Evolutionary conservation across 768 basidiomycete species (phyloP), one percentile per base, ranked within the genome.

Genomic region (Boletus rufocinnamomeus): DNA sequence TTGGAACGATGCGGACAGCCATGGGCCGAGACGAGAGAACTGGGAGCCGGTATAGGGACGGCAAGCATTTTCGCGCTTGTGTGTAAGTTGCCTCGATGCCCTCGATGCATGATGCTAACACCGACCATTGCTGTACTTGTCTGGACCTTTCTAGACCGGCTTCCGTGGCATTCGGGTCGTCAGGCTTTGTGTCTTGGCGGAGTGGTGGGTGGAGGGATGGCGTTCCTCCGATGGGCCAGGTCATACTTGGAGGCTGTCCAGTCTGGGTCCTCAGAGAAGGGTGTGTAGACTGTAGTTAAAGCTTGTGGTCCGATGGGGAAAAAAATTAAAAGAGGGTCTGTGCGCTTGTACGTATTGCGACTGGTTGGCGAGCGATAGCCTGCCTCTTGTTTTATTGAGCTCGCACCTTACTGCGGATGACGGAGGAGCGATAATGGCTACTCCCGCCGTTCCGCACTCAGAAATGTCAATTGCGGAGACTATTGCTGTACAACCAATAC

Each of bases 1-100:
- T 55, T 79, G 54, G 68, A 68, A 27, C 71, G 73, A 50, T 63
- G 74, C 5, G 76, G 76, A 19, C 60, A 62, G 45, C 77, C 72
- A 23, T 70, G 69, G 66, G 66, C 64, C 19, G 75, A 80, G 52
- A 78, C 75, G 59, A 79, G 82, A 60, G 82, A 84, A 65, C 64
- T 86, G 32, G 84, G 83, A 4, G 92, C 89, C 4, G 88, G 85
- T 16, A 61, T 84, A 48, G 88, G 85, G 34, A 87, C 84, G 3
- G 88, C 81, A 19, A 75, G 76, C 27, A 69, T 84, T 53, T 87
- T 89, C 69, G 78, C 83, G 25, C 79, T 69, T 3, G 77, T 84
- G 44, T 83, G 82, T 83, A 63, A 77, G 79, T 78, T 59, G 56
- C 50, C 52, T 52, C 34, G 45, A 46, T 50, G 56, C 40, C 28